A percentile compares a stretch with the other conserved stretches of the same genome.
phyloP scores from a whole-genome alignment of 805 yeast genomes.

The Ogataea neopini region DNA sequence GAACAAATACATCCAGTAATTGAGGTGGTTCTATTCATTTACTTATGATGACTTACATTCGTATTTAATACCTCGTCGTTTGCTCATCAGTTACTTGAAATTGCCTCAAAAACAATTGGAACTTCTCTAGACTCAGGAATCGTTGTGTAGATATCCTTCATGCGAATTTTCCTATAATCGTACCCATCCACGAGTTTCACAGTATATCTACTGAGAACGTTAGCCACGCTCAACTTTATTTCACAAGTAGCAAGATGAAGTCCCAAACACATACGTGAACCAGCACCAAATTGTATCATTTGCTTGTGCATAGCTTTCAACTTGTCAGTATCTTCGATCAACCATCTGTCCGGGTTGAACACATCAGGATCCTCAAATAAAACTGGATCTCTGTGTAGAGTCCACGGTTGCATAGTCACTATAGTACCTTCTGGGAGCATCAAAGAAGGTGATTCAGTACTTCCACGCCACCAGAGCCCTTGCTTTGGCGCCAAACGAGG shows the following conservation, averaged over 20 bases:
- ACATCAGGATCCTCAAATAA: slow-evolving; percentile 53
- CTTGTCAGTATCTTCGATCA: slow-evolving; percentile 39
- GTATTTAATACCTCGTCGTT: too few relatives aligned
- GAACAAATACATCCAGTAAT: too few relatives aligned
- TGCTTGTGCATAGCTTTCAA: slow-evolving; percentile 47
- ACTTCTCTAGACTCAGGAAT: slow-evolving; percentile 28
- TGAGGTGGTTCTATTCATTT: too few relatives aligned
- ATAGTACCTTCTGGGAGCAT: slow-evolving; percentile 53
- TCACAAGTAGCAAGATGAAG: slow-evolving; percentile 67
- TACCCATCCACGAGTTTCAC: slow-evolving; percentile 26
- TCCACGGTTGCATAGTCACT: slow-evolving; percentile 66
- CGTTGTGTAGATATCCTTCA: slow-evolving; percentile 37
- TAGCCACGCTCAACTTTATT: slow-evolving; percentile 57
- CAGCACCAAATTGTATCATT: slow-evolving; percentile 73
- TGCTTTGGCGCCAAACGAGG: slow-evolving; percentile 51
- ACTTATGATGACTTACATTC: too few relatives aligned
- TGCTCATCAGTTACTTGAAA: too few relatives aligned
- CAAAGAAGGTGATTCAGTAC: slow-evolving; percentile 26
- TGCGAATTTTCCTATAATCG: slow-evolving; percentile 27
- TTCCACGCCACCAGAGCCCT: slow-evolving; percentile 32
- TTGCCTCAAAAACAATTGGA: slow-evolving; percentile 23
- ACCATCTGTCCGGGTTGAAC: slow-evolving; percentile 61
- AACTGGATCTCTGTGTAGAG: slow-evolving; percentile 52
- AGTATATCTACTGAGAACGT: slow-evolving; percentile 50
- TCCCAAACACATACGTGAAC: slow-evolving; percentile 74